Base-by-base conservation (phyloP, 1,139 yeast genomes). In the Suhomyces chickasaworum region DNA sequence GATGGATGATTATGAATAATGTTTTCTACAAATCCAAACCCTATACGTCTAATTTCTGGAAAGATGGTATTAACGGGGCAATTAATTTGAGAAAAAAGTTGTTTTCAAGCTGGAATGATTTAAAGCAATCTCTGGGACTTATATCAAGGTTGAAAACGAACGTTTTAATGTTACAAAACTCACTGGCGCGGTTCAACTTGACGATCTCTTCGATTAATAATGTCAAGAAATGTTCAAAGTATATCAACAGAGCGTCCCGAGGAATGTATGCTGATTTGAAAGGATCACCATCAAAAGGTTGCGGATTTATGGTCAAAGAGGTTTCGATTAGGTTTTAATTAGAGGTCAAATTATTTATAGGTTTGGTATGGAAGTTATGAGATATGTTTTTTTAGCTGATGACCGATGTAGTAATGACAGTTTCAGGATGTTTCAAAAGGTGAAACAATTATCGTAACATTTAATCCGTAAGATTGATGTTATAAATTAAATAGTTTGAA, bases 211-310 rank as follows among this genome's bases (percentile, higher is more conserved):
- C 37, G 3, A 35, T 27, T 9, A 13, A 8, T 6, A 35, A 35
- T 16, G 15, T 45, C 25, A 25, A 41, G 20, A 30, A 9, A 10
- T 29, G 45, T 9, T 33, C 48, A 22, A 45, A 38, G 40, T 30
- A 38, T n/a, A n/a, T 45, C 37, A 45, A 42, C 33, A 37, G 16
- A 5, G n/a, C 41, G 32, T 45, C 35, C 22, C 37, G 41, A 13
- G 33, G 30, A 12, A 9, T 32, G 4, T 44, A 39, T 20, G 23
- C 23, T 2, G 40, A 38, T 7, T 7, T 38, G 9, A n/a, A n/a
- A n/a, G n/a, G n/a, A n/a, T 21, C 16, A 7, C 15, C 22, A n/a
- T 13, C 29, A 2, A 12, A 37, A 4, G 41, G 38, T 15, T 18
- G 23, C 13, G 7, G 38, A 7, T 15, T 15, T 3, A 12, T 31